Evolutionary conservation across 2,329 filamentous ascomycete genomes (phyloP), one percentile per base, ranked within the genome.

Genomic region (Didymella pomorum): DNA sequence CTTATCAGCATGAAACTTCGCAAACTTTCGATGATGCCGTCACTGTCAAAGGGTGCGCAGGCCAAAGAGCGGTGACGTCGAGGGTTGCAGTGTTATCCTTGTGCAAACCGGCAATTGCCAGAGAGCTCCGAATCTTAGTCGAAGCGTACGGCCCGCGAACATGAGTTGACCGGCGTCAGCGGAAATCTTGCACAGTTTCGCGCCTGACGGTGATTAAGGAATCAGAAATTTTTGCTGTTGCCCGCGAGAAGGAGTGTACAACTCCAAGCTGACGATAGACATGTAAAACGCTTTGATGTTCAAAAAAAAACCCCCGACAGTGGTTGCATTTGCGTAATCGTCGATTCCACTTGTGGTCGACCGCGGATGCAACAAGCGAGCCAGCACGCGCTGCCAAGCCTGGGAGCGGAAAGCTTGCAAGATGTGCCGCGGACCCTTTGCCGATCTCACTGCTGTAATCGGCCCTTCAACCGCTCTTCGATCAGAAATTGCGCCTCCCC

Each of bases 391-490:
- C 39, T 4, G 46, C 45, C 47, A 54, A 59, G 51, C 51, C 50
- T 25, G 28, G 37, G 29, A 18, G 35, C 43, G 35, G 48, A 58
- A 58, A 52, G 55, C 55, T 58, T 52, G 43, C 55, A 25, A 52
- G 26, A 28, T 18, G 45, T 33, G 39, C 52, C 48, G 48, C 31
- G 10, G 29, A 49, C 31, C 45, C 47, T 51, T 33, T 21, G 51
- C 50, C 33, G 35, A 60, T 35, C 39, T 60, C 53, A 57, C 26
- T 26, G 44, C 25, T 61, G 35, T 35, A 62, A 45, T 43, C 54
- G 57, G n/a, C 50, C 46, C 37, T 56, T 60, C 23, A 58, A 59
- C 64, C 62, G 63, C 21, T 46, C 42, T 46, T 67, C 60, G 42
- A 65, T 65, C n/a, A 41, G 58, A 21, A 50, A 23, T 35, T 66